Percentiles rank a stretch among this genome's conserved stretches.
These are phyloP conservation scores for Tylopilus subfusipes DNA, from an alignment of 768 basidiomycete genomes.

Conservation along the genomic window DNA sequence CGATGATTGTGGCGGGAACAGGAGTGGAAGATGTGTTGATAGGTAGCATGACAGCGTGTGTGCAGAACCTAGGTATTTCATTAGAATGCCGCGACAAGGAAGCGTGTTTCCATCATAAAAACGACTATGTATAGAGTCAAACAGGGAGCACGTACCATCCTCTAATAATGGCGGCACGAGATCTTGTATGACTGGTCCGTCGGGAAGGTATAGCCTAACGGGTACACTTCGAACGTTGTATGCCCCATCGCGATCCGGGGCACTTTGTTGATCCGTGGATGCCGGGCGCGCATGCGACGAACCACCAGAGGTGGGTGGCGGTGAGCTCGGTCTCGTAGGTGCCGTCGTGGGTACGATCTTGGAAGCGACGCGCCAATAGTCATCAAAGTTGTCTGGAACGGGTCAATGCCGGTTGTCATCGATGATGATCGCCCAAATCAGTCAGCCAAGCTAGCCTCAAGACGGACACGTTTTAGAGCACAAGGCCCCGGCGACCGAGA, in stretches of 20 bases:
- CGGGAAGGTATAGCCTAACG: conserved; percentile 83
- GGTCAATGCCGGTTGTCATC: conserved; percentile 8
- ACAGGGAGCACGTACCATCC: conserved; percentile 53
- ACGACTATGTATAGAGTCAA: background rate
- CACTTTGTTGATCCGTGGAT: conserved; percentile 54
- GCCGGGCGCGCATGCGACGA: conserved; percentile 63
- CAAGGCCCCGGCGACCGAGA: conserved; percentile 13
- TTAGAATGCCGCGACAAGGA: background rate
- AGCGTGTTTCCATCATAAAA: conserved; percentile 1
- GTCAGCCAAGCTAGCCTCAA: conserved; percentile 23
- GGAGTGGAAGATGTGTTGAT: conserved; percentile 68
- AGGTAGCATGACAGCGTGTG: conserved; percentile 71
- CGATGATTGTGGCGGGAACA: conserved; percentile 61
- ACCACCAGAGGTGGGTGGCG: conserved; percentile 47
- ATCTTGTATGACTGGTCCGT: conserved; percentile 89
- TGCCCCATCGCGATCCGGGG: conserved; percentile 72
- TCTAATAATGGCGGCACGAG: conserved; percentile 75
- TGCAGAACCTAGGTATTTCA: conserved; percentile 51
- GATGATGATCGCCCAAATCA: conserved; percentile 14
- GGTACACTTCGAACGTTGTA: conserved; percentile 88
- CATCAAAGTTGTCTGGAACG: conserved; percentile 85
- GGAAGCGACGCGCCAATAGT: conserved; percentile 91
- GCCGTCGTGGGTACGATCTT: conserved; percentile 85
- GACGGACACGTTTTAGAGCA: conserved; percentile 14
- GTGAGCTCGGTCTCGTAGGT: conserved; percentile 55